Base-by-base conservation (phyloP, 306 rosid genomes). In the Hippophae tibetana region DNA sequence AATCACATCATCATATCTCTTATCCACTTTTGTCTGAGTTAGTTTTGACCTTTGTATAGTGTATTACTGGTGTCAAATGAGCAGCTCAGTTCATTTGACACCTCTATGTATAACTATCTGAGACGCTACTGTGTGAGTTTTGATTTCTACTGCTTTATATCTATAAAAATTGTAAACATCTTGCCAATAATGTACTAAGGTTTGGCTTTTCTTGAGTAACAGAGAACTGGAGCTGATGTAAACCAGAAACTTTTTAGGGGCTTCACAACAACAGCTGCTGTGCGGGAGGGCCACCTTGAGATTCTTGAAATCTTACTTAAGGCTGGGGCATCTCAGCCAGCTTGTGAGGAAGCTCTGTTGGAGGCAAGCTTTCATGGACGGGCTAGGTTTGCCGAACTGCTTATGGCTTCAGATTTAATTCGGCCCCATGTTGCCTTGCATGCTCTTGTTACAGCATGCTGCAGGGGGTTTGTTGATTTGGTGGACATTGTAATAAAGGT, bases 191-290 rank as follows among this genome's bases (percentile, higher is more conserved):
- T 45, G 52, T 49, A 38, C 68, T 42, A 47, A 70, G 57, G 45
- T 13, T 69, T 57, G 72, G 18, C 40, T 12, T 47, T 57, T 41
- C 56, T 25, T 52, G 51, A 66, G 68, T 76, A 64, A 47, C 79
- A 90, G 98, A 69, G 72, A 73, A 59, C 52, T 51, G 92, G 98
- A 76, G 98, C 95, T 63, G 96, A 84, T 69, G 90, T 85, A 61
- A 90, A 90, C 76, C 98, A 90, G 74, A 85, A 85, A 69, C 92
- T 90, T 62, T 90, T 87, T 67, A 72, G 84, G 75, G 98, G 98
- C 65, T 90, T 84, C 56, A 86, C 95, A 57, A 83, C 92, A 45
- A 83, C 96, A 9, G 98, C 92, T 44, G 98, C 98, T 40, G 98
- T 79, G 66, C 83, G 96, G 70, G 96, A 87, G 73, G 83, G 96